Conservation (phyloP, 176 grass and related monocot genomes). For the Eragrostis nindensis region DNA sequence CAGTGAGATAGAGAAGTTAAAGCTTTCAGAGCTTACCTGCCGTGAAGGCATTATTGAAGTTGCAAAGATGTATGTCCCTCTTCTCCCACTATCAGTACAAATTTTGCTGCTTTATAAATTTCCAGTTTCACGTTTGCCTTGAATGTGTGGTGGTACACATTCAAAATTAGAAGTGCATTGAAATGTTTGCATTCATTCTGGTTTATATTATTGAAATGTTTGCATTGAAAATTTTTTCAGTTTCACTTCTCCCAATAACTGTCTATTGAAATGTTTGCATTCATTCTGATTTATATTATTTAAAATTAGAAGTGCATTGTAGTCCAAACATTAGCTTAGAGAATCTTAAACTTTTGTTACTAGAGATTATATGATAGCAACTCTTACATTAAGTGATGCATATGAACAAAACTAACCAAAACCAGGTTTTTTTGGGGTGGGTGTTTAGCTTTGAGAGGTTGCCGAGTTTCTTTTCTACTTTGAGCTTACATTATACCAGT, state of each 20-base stretch:
- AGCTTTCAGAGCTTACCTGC: conserved; percentile 89
- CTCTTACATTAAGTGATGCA: neutral
- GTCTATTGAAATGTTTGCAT: no score
- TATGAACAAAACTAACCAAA: neutral
- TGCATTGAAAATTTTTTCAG: no score
- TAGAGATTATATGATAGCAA: neutral
- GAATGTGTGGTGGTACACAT: no score
- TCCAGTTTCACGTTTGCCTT: neutral
- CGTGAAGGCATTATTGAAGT: conserved; percentile 90
- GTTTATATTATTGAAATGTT: neutral
- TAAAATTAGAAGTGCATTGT: neutral
- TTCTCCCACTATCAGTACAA: neutral
- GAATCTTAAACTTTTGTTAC: neutral
- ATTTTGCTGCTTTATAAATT: neutral
- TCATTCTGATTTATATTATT: neutral
- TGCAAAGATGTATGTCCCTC: conserved; percentile 70
- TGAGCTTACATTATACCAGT: neutral
- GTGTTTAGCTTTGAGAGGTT: neutral
- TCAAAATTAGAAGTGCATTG: no score
- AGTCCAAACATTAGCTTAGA: neutral
- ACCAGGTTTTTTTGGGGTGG: neutral
- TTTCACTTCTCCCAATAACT: no score
- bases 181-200: neutral
- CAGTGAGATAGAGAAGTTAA: conserved; percentile 97
- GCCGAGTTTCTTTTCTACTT: neutral